Base-by-base conservation (phyloP, 2,329 filamentous ascomycete species). In the Fusarium ramigenum region DNA sequence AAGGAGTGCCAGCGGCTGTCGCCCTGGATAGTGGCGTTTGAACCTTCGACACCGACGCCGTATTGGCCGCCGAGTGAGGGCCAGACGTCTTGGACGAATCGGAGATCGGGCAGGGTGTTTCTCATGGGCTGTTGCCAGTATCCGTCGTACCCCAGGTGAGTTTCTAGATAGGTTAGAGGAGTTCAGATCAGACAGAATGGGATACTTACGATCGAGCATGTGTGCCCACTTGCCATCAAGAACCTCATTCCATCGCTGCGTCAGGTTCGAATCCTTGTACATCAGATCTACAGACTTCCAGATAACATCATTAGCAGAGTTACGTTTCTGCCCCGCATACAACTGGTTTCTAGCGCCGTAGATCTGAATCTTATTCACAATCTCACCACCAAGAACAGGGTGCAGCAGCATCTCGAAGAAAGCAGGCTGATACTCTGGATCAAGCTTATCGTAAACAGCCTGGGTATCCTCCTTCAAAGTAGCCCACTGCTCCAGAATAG, bases 81-180 rank as follows among this genome's bases (percentile, higher is more conserved):
- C 90, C 62, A 93, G 83, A 60, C 90, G 85, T 12, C 92, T 23
- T 79, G 78, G 7, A 79, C 77, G n/a, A 75, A 79, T 8, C 70
- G 52, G 25, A 79, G 64, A 10, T 88, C 86, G 0, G 91, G 91
- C 3, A 92, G 85, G 0, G 87, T 87, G 77, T 93, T 92, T 39
- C 91, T 85, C 91, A 93, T 93, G 2, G 92, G 91, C 78, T 93
- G 91, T 80, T 93, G 92, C 91, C 91, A 89, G 79, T 79, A 79
- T 1, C 83, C 85, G 59, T 87, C 83, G 52, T 87, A 89, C 25
- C 87, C 87, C 14, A 89, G 80, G 73, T 89, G 88, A 0, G 86
- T 88, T 82, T 88, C 82, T 83, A 40, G 2, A 11, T 1, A 21
- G 0, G 44, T 73, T 2, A 73, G 65, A 0, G 5, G 1, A 7